Base-by-base conservation (phyloP, 78 protist genomes). In the Parvularia atlantis region DNA sequence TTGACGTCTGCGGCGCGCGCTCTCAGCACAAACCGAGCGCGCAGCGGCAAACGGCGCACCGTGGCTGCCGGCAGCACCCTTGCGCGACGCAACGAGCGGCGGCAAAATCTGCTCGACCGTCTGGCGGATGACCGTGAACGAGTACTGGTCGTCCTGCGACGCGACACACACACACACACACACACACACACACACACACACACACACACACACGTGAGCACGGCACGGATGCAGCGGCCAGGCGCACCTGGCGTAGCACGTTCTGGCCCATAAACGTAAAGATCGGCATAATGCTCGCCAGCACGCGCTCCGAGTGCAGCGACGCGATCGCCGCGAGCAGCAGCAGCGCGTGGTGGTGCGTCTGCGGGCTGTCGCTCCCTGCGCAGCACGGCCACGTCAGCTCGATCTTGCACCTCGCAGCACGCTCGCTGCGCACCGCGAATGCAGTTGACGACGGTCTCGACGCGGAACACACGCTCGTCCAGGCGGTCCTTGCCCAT, bases 191-290 rank as follows among this genome's bases (percentile, higher is more conserved):
- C 50, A 44, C 9, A 44, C 50, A 44, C 50, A 44, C 26, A 13
- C 26, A 14, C 26, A 14, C 26, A 13, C 26, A 13, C 13, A 13
- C 50, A 44, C 13, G 13, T 44, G 50, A 14, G 50, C 9, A 9
- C 13, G 50, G 50, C 50, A 44, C 13, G 50, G 50, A 44, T n/a
- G n/a, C n/a, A n/a, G n/a, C n/a, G n/a, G n/a, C n/a, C n/a, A n/a
- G n/a, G n/a, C n/a, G n/a, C n/a, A n/a, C n/a, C 26, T 56, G 75
- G 20, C 73, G 82, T 36, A 77, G 44, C 30, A 69, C 67, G n/a
- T 24, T 66, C 4, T 16, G 35, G 43, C 82, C 66, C 82, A 77
- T 67, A 24, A 77, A 77, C 22, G 82, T 57, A 41, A 77, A 77
- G 33, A 77, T 17, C 31, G 74, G 60, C 75, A 77, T 77, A 37